phyloP scores from a whole-genome alignment of 371 early-diverging fungal species.

The Mucor irregularis region DNA sequence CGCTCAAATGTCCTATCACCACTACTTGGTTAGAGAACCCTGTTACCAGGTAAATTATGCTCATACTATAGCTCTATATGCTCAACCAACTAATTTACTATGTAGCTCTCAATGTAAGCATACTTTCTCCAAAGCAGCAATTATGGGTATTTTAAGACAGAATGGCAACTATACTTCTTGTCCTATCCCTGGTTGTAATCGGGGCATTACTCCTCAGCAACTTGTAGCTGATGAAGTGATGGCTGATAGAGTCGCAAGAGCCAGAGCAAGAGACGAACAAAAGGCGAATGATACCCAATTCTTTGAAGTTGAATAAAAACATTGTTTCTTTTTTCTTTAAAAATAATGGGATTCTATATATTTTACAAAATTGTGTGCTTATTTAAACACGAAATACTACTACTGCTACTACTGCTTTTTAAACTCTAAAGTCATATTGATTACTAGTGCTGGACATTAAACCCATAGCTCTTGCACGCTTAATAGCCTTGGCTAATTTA shows the following conservation, averaged over 20 bases:
- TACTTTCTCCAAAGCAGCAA: constrained; percentile 33
- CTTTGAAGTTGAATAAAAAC: constrained; percentile 30
- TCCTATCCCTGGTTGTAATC: constrained; percentile 36
- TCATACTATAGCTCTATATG: neutral
- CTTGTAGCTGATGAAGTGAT: constrained; percentile 18
- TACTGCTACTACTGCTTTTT: too few species aligned
- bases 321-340: neutral
- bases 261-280: constrained; percentile 4
- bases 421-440: constrained; percentile 20
- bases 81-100: neutral
- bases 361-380: too few species aligned
- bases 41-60: constrained; percentile 21
- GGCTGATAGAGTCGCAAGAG: constrained; percentile 29
- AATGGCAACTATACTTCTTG: constrained; percentile 13
- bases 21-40: constrained; percentile 36
- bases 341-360: neutral
- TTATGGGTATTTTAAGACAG: constrained; percentile 13
- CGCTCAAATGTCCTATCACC: constrained; percentile 45
- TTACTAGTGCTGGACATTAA: constrained; percentile 51
- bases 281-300: neutral
- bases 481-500: constrained; percentile 78
- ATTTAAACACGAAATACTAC: too few species aligned
- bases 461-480: constrained; percentile 81
- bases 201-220: neutral
- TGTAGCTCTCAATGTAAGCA: constrained; percentile 37